Conservation (phyloP, 164 flowering plant genomes). For the Brasenia schreberi region DNA sequence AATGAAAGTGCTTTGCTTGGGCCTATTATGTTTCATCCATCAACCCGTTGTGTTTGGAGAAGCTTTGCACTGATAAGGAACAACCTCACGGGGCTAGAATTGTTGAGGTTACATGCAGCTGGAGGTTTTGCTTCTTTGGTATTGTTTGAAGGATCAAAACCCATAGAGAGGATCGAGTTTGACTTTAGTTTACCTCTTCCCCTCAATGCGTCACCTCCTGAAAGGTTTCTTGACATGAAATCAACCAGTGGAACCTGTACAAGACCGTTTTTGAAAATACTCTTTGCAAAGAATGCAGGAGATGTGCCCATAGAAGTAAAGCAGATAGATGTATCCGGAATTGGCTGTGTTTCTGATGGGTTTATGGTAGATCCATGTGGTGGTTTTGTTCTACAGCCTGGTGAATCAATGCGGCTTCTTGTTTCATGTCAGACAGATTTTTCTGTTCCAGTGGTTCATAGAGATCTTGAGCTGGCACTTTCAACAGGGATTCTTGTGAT, state of each 20-base stretch:
- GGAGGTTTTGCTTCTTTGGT: conserved; percentile 58
- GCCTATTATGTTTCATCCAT: conserved; percentile 68
- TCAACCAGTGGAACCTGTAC: conserved; percentile 22
- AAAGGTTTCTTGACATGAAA: conserved; percentile 11
- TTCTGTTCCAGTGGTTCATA: conserved; percentile 32
- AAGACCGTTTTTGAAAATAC: conserved; percentile 33
- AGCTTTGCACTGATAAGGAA: conserved; percentile 68
- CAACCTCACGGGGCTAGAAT: conserved; percentile 84
- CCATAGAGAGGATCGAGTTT: conserved; percentile 43
- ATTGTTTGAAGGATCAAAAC: conserved; percentile 48
- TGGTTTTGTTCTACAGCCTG: conserved; percentile 62
- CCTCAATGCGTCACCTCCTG: conserved; percentile 26
- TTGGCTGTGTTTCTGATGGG: conserved; percentile 56
- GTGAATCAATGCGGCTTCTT: conserved; percentile 44
- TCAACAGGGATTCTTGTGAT: conserved; percentile 45
- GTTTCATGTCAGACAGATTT: conserved; percentile 55
- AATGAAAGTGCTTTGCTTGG: conserved; percentile 48
- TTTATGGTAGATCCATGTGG: conserved; percentile 43
- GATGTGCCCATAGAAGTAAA: conserved; percentile 59
- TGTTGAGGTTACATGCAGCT: conserved; percentile 53
- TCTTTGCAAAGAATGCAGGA: conserved; percentile 63
- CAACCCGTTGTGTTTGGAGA: conserved; percentile 57
- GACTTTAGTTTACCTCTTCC: conserved; percentile 27
- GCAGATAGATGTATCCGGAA: conserved; percentile 56
- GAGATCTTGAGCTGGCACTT: conserved; percentile 58